Percentiles rank a stretch among this genome's conserved stretches.
phyloP scores from a whole-genome alignment of 805 yeast species.

The Saturnispora sekii region DNA sequence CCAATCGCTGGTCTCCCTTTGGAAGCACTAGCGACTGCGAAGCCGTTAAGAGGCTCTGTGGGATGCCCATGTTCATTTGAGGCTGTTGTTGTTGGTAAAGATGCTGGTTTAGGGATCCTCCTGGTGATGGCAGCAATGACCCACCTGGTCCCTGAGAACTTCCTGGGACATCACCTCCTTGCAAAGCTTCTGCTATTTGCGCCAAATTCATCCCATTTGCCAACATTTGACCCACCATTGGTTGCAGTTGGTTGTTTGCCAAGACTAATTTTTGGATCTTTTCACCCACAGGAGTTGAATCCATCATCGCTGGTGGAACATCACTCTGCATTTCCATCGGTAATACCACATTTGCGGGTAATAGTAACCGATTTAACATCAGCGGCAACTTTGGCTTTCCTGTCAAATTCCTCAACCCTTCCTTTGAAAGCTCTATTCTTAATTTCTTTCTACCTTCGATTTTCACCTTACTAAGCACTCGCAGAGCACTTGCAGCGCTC shows the following conservation, averaged over 20 bases:
- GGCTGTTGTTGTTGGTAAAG: conserved; percentile 8
- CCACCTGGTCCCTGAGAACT: not conserved
- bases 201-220: conserved; percentile 28
- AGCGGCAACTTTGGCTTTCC: conserved; percentile 31
- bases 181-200: conserved; percentile 17
- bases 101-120: conserved; percentile 7
- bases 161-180: not conserved
- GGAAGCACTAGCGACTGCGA: conserved; percentile 48
- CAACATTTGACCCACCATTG: conserved; percentile 28
- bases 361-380: conserved; percentile 32
- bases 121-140: conserved; percentile 1
- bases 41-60: conserved; percentile 43
- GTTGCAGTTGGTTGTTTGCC: conserved; percentile 26
- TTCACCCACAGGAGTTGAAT: conserved; percentile 4
- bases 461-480: conserved; percentile 34
- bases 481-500: conserved; percentile 43
- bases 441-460: conserved; percentile 39
- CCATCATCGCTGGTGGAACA: not conserved
- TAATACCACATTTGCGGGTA: conserved; percentile 49
- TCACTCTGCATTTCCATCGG: conserved; percentile 36
- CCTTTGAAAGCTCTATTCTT: conserved; percentile 53
- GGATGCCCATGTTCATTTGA: conserved; percentile 25
- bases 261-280: conserved; percentile 21
- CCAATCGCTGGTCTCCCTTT: conserved; percentile 17
- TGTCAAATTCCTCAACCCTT: conserved; percentile 37